Evolutionary conservation across 306 rosid species (phyloP).

Genomic region (Lathyrus aphaca): DNA sequence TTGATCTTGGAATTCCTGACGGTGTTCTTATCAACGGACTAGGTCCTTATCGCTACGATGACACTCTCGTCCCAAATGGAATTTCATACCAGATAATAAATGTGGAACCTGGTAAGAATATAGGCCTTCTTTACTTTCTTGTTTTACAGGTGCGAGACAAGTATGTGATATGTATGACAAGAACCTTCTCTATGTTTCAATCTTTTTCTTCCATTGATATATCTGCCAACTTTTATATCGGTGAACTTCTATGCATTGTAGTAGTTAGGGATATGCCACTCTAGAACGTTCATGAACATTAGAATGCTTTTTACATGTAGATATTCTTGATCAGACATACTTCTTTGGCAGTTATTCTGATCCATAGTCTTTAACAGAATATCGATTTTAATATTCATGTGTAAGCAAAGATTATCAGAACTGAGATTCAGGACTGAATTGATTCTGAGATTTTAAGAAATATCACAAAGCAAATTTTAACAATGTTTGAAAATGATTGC

Average conservation of each 20-base stretch:
- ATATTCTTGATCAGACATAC: neutral
- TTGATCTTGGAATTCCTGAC: slow-evolving; percentile 72
- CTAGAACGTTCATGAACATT: neutral
- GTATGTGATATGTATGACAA: slow-evolving; percentile 16
- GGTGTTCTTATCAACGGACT: slow-evolving; percentile 82
- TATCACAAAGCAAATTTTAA: too few relatives aligned
- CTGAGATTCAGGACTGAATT: too few relatives aligned
- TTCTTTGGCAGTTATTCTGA: neutral
- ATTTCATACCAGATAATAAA: slow-evolving; percentile 70
- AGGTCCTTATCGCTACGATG: slow-evolving; percentile 78
- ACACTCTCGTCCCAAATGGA: slow-evolving; percentile 60
- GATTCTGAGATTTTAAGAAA: too few relatives aligned
- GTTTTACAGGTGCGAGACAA: neutral
- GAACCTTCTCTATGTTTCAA: too few relatives aligned
- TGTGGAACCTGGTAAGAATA: slow-evolving; percentile 75
- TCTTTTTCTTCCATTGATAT: too few relatives aligned
- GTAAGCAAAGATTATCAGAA: too few relatives aligned
- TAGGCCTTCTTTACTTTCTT: slow-evolving; percentile 16
- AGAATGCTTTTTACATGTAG: neutral
- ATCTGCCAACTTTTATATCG: too few relatives aligned
- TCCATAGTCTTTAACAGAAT: too few relatives aligned
- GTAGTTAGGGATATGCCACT: neutral
- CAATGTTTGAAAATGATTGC: too few relatives aligned
- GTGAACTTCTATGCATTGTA: too few relatives aligned
- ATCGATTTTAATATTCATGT: too few relatives aligned